Base-by-base conservation (phyloP, 768 basidiomycete genomes). In the Rhizopogon sp. region DNA sequence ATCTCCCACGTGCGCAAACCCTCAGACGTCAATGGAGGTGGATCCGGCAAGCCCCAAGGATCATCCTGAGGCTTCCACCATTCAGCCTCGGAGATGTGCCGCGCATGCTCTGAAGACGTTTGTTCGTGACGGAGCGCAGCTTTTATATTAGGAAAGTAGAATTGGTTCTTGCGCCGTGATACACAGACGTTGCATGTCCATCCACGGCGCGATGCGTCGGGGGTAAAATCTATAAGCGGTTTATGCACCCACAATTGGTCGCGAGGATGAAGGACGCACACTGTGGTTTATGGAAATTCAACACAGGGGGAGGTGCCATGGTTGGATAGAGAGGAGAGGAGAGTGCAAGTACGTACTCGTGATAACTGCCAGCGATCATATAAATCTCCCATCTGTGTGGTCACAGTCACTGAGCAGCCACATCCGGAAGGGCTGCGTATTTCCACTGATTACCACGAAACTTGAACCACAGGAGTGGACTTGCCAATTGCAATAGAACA, bases 181-280 rank as follows among this genome's bases (percentile, higher is more conserved):
- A 66, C 64, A 61, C 74, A 73, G n/a, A 64, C 50, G 42, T 65
- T 67, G 58, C 70, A 75, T 40, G 63, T 59, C 67, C 70, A 73
- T 55, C 64, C 64, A 37, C 59, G 70, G 47, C 68, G 66, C 60
- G 56, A 60, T 14, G 59, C 43, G 46, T 59, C 58, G 35, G 60
- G 62, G 14, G 64, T 62, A 53, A 70, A 70, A 60, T 60, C 66
- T 67, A 16, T 39, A 39, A 40, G 45, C 28, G 20, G 31, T 22
- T 49, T 22, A 49, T 35, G 33, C 20, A 14, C 20, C 29, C 29
- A 35, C 22, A 35, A 22, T 22, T 9, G 14, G 22, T 35, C 5
- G 37, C 22, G 6, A 43, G 5, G 16, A 5, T 52, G 20, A 13
- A 29, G 25, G 10, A 52, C 51, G 20, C 20, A 52, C 51, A 17